Evolutionary conservation across 192 early-diverging fungal genomes (phyloP).

Genomic region (Oehlia diaphana): DNA sequence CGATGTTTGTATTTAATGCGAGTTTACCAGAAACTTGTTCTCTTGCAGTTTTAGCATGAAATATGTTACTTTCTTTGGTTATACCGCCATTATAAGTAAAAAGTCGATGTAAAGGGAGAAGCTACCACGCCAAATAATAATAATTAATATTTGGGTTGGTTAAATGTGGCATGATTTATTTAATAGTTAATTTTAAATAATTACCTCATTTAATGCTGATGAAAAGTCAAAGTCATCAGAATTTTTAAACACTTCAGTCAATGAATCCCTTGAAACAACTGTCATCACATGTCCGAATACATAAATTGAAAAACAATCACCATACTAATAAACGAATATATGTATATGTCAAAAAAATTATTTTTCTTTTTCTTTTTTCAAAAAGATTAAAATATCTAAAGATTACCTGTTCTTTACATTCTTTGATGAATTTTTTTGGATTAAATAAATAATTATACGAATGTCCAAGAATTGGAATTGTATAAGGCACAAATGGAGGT

Average conservation of each 20-base stretch:
- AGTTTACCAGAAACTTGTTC: neutral
- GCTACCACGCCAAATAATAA: too few species aligned
- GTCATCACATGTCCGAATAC: neutral
- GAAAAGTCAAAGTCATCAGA: neutral
- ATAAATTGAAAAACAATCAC: slow-evolving; percentile 11
- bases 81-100: neutral
- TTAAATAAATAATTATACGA: neutral
- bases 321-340: neutral
- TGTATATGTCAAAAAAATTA: neutral
- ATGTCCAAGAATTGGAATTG: slow-evolving; percentile 20
- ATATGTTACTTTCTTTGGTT: too few species aligned
- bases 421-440: neutral
- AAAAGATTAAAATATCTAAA: neutral
- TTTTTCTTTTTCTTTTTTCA: neutral
- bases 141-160: too few species aligned
- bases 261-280: neutral
- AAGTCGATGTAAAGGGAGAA: neutral
- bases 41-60: neutral
- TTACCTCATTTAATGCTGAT: too few species aligned
- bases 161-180: too few species aligned
- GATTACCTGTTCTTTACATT: slow-evolving; percentile 4
- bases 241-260: neutral
- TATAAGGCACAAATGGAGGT: slow-evolving; percentile 9
- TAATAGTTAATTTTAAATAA: too few species aligned
- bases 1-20: neutral